A percentile compares a stretch with the other conserved stretches of the same genome.
These are phyloP conservation scores for Juncus effusus DNA, from an alignment of 176 grass and related monocot species.

Conservation along the genomic window DNA sequence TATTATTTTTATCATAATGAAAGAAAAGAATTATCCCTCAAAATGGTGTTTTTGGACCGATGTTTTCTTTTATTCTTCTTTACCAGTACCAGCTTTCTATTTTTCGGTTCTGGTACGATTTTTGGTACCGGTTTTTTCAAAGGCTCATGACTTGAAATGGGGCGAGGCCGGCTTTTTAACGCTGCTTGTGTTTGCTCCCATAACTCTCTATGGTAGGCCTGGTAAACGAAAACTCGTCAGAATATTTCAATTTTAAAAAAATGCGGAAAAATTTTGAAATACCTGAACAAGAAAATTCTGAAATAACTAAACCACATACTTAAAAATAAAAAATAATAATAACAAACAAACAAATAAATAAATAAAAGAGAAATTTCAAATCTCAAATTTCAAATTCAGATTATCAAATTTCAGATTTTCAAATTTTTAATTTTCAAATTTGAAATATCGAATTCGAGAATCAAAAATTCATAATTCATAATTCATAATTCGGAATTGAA, in stretches of 20 bases:
- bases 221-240: constrained; percentile 26
- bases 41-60: constrained; percentile 33
- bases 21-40: constrained; percentile 39
- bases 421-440: too few species aligned
- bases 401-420: too few species aligned
- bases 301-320: background rate
- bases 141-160: constrained; percentile 17
- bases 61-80: constrained; percentile 57
- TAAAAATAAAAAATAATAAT: too few species aligned
- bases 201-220: constrained; percentile 88
- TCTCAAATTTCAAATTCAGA: background rate
- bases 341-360: background rate
- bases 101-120: constrained; percentile 21
- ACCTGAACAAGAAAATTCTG: too few species aligned
- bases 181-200: constrained; percentile 52
- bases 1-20: constrained; percentile 26
- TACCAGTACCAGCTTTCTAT: constrained; percentile 38
- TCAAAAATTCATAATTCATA: too few species aligned
- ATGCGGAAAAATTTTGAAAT: background rate
- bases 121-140: constrained; percentile 39
- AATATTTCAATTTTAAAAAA: background rate
- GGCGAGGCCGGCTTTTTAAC: constrained; percentile 34
- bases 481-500: too few species aligned
- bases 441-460: too few species aligned
- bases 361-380: background rate